Percentiles rank a stretch among this genome's conserved stretches.
Conservation (phyloP, 2,329 filamentous ascomycete genomes). For the Scedosporium apiospermum region DNA sequence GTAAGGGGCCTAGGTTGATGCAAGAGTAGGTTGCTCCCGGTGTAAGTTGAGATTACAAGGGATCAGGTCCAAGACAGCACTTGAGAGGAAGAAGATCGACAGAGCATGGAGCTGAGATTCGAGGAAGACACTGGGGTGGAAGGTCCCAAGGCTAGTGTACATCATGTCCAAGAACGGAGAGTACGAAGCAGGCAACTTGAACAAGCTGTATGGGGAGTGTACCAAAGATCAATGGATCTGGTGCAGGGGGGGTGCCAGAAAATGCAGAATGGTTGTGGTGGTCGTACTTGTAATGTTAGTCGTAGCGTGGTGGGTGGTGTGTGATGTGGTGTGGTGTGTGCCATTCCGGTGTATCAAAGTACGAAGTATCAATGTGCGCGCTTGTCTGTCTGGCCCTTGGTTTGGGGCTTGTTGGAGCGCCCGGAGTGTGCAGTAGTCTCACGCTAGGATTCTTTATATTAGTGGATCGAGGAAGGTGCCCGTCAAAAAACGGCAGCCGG, state of each 20-base stretch:
- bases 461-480: not conserved
- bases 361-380: not conserved
- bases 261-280: not conserved
- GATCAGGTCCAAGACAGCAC: not conserved
- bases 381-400: not conserved
- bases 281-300: not conserved
- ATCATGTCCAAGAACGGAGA: too few relatives aligned
- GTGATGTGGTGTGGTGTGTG: too few relatives aligned
- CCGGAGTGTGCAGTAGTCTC: not conserved
- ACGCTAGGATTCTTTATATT: not conserved
- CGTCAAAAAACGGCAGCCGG: not conserved
- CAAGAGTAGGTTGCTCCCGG: not conserved
- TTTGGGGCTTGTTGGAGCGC: not conserved
- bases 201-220: not conserved
- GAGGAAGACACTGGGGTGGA: not conserved
- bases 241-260: not conserved
- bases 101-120: not conserved
- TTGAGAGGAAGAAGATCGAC: not conserved
- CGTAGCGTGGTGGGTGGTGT: too few relatives aligned
- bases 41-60: constrained; percentile 1
- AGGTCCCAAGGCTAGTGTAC: not conserved
- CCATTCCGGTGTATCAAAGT: not conserved
- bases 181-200: not conserved
- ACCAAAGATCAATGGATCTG: not conserved
- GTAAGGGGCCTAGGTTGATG: not conserved